phyloP scores from a whole-genome alignment of 352 stramenopile species.

The Globisporangium mamillatum region DNA sequence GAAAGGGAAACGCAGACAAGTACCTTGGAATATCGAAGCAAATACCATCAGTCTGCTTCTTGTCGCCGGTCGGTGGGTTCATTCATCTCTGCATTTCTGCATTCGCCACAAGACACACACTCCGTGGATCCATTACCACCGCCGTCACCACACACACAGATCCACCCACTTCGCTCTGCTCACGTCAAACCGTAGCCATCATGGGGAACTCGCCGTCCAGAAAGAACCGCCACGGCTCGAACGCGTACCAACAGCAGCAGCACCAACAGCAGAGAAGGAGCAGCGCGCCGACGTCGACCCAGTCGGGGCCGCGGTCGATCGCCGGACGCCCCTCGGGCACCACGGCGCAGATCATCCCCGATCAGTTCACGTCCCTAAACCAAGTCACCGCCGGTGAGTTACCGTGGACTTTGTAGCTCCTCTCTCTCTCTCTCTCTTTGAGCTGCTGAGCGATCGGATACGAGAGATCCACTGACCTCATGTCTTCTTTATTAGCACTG shows the following conservation, averaged over 20 bases:
- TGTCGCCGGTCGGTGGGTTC: constrained; percentile 1
- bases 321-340: constrained; percentile 19
- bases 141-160: not conserved
- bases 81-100: constrained; percentile 5
- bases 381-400: constrained; percentile 54
- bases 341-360: constrained; percentile 50
- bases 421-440: not conserved
- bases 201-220: constrained; percentile 32
- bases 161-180: not conserved
- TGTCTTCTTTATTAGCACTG: constrained; percentile 32
- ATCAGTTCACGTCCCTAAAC: constrained; percentile 65
- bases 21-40: not conserved
- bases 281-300: constrained; percentile 22
- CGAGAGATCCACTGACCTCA: not conserved
- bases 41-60: not conserved
- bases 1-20: not conserved
- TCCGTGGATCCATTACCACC: not conserved
- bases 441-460: not conserved
- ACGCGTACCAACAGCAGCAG: not conserved
- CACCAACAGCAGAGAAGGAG: constrained; percentile 8
- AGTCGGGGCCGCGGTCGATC: constrained; percentile 34
- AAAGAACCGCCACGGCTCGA: not conserved
- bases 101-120: not conserved
- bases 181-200: not conserved
- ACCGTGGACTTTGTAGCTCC: not conserved